Conservation (phyloP, 805 yeast species). For the Wickerhamomyces queroliae region DNA sequence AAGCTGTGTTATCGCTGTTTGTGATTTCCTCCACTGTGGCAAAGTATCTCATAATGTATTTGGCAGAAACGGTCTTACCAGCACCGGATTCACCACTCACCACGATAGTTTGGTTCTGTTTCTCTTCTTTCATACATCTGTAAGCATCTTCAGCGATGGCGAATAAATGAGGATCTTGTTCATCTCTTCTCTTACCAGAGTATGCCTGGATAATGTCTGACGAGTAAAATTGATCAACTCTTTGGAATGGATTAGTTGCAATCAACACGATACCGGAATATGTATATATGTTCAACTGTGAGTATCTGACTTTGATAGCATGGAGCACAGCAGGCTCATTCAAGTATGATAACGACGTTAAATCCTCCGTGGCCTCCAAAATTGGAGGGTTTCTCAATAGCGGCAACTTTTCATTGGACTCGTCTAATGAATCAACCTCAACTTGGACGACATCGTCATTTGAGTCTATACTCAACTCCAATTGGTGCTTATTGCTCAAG, state of each 20-base stretch:
- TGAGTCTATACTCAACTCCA: conserved; percentile 49
- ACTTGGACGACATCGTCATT: conserved; percentile 40
- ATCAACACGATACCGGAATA: conserved; percentile 95
- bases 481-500: conserved; percentile 36
- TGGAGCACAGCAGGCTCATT: conserved; percentile 96
- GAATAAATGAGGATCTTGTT: conserved; percentile 92
- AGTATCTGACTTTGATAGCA: conserved; percentile 84
- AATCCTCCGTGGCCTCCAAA: conserved; percentile 89
- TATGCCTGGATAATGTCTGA: conserved; percentile 92
- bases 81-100: conserved; percentile 99
- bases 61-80: conserved; percentile 96
- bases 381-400: conserved; percentile 87
- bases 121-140: conserved; percentile 84
- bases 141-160: conserved; percentile 98
- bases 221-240: conserved; percentile 85
- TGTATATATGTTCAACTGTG: conserved; percentile 88
- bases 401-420: conserved; percentile 46
- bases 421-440: conserved; percentile 34
- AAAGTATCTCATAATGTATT: conserved; percentile 94
- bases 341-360: conserved; percentile 84
- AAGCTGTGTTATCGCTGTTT: conserved; percentile 23
- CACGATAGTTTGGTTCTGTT: conserved; percentile 88
- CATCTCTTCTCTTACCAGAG: conserved; percentile 90
- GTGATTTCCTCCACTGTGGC: conserved; percentile 76
- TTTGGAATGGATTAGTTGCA: conserved; percentile 94